These are phyloP conservation scores for Sambucus nigra DNA, from an alignment of 129 eudicot genomes.

Conservation along the genomic window DNA sequence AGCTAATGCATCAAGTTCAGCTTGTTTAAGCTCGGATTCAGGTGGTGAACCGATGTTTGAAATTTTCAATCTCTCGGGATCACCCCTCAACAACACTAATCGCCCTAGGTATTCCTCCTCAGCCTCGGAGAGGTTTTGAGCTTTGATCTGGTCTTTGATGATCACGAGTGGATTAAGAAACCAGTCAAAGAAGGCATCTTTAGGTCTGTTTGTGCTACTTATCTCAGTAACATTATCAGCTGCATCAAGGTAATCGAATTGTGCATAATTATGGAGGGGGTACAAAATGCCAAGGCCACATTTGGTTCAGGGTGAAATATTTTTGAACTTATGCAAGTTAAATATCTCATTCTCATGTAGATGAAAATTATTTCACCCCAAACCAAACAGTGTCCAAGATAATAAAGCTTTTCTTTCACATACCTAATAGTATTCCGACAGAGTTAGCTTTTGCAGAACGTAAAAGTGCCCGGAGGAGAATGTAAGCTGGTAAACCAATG, in stretches of 20 bases:
- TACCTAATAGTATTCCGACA: constrained; percentile 68
- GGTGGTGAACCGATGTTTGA: constrained; percentile 44
- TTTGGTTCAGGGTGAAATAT: too few relatives aligned
- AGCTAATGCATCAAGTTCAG: constrained; percentile 79
- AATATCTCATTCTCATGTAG: too few relatives aligned
- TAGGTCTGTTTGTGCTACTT: constrained; percentile 64
- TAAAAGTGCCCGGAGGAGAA: constrained; percentile 52
- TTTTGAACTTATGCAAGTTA: too few relatives aligned
- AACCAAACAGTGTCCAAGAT: not conserved
- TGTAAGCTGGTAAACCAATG: constrained; percentile 77
- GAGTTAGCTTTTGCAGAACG: constrained; percentile 69
- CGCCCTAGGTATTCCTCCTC: constrained; percentile 73
- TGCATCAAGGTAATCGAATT: constrained; percentile 10
- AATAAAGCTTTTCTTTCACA: constrained; percentile 8
- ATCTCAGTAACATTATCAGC: constrained; percentile 75
- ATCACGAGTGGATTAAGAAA: constrained; percentile 82
- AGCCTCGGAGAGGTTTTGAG: constrained; percentile 50
- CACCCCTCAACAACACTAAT: constrained; percentile 50
- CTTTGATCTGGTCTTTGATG: constrained; percentile 77
- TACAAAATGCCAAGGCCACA: too few relatives aligned
- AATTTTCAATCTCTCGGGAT: constrained; percentile 44
- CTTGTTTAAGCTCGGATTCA: constrained; percentile 58
- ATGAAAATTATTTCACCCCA: too few relatives aligned
- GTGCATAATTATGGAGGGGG: not conserved
- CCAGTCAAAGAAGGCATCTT: constrained; percentile 79